Percentiles rank a stretch among this genome's conserved stretches.
Conservation (phyloP, 2,329 filamentous ascomycete species). For the Paraconiothyrium brasiliense region DNA sequence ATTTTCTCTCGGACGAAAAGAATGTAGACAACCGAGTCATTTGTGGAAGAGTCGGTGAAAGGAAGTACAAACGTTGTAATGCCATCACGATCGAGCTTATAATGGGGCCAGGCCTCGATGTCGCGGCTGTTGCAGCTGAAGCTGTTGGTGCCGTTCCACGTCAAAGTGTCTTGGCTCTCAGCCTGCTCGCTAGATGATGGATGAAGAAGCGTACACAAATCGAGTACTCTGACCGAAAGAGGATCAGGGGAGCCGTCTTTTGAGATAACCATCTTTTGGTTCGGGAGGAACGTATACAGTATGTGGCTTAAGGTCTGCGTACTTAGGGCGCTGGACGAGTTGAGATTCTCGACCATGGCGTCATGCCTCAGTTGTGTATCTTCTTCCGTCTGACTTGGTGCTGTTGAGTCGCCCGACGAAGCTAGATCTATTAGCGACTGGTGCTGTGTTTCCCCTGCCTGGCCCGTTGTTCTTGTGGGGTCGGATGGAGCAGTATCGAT, state of each 20-base stretch:
- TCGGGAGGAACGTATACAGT: neutral
- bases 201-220: neutral
- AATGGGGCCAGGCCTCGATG: neutral
- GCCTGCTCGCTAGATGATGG: neutral
- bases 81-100: neutral
- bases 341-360: neutral
- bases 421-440: neutral
- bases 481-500: neutral
- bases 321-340: neutral
- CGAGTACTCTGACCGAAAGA: neutral
- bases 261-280: neutral
- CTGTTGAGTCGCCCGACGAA: neutral
- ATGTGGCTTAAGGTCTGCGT: neutral
- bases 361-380: neutral
- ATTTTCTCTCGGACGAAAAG: neutral
- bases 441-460: no score
- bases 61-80: neutral
- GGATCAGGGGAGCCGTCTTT: no score
- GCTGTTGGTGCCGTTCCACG: no score
- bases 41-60: neutral
- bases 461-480: neutral
- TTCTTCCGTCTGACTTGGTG: neutral
- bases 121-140: neutral
- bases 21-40: neutral
- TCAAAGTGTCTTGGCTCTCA: neutral